Evolutionary conservation across 768 basidiomycete genomes (phyloP).

Genomic region (Chalciporus chontae): DNA sequence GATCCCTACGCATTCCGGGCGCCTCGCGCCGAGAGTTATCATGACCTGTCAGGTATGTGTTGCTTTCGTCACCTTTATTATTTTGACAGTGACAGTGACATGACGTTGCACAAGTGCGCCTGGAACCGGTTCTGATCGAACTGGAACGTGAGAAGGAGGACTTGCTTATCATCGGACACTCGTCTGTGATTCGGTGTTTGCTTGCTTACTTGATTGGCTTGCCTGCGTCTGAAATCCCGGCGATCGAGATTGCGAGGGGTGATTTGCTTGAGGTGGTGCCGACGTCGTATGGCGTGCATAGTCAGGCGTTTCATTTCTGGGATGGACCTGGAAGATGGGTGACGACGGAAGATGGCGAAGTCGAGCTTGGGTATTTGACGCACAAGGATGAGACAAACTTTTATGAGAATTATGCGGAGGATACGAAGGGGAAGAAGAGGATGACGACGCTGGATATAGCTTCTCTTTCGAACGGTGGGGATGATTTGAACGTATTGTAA

Average conservation of each 20-base stretch:
- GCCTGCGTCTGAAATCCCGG: slow-evolving; percentile 94
- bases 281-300: slow-evolving; percentile 85
- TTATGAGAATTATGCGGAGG: slow-evolving; percentile 86
- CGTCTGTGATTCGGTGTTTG: slow-evolving; percentile 95
- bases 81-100: background rate
- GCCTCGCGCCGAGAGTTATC: slow-evolving; percentile 94
- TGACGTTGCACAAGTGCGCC: slow-evolving; percentile 57
- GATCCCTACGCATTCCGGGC: slow-evolving; percentile 93
- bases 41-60: slow-evolving; percentile 75
- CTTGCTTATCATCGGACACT: slow-evolving; percentile 93
- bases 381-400: slow-evolving; percentile 70
- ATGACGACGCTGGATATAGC: slow-evolving; percentile 32
- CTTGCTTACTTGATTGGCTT: slow-evolving; percentile 91
- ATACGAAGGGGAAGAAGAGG: slow-evolving; percentile 58
- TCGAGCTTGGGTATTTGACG: slow-evolving; percentile 21
- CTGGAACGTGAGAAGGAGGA: slow-evolving; percentile 93
- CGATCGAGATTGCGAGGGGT: slow-evolving; percentile 94
- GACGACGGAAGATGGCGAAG: slow-evolving; percentile 33
- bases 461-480: slow-evolving; percentile 16
- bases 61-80: slow-evolving; percentile 13
- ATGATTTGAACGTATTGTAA: background rate
- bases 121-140: slow-evolving; percentile 92
- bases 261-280: slow-evolving; percentile 94
- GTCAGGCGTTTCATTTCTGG: slow-evolving; percentile 90
- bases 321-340: slow-evolving; percentile 73